Evolutionary conservation across 2,329 filamentous ascomycete species (phyloP), one percentile per base, ranked within the genome.

Genomic region (Fusarium sp.): DNA sequence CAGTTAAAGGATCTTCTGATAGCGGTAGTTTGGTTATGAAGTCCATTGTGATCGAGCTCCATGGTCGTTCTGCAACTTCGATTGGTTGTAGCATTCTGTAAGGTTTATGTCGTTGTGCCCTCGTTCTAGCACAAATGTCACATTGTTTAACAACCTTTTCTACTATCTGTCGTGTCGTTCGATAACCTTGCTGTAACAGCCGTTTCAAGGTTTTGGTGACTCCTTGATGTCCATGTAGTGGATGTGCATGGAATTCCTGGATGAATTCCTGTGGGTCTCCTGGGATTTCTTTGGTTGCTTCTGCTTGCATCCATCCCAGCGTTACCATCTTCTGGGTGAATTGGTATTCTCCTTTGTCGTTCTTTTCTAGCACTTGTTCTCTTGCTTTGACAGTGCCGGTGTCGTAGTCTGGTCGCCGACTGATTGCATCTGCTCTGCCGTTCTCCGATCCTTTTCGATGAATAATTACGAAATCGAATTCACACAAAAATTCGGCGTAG

Each of bases 21-120:
- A 23, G 13, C 8, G 21, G n/a, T 42, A 42, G 2, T 6, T 42
- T 42, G 12, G 21, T 42, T 15, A 42, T 42, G 11, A 42, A 42
- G 7, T 23, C 12, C 5, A 42, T 42, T 3, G 2, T 42, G 12
- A 42, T 42, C 7, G 11, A 69, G 25, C 69, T 57, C 28, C 32
- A 75, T 40, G 28, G 49, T 67, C 7, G 5, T 67, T 49, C 18
- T 53, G 13, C 15, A 16, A 75, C 23, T 62, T 21, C 5, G 25
- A 75, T 10, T 32, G 18, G 37, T 54, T 75, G 30, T 60, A 74
- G 8, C 56, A 58, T 19, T 50, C 40, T 30, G 32, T 74, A 71
- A 4, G 46, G 62, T 28, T 72, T 68, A 21, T 69, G 18, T 16
- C 33, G 38, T 58, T 19, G 8, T 38, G 12, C 6, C 7, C 64